phyloP scores from a whole-genome alignment of 2,329 filamentous ascomycete genomes.

The Gaeumannomyces sp. region DNA sequence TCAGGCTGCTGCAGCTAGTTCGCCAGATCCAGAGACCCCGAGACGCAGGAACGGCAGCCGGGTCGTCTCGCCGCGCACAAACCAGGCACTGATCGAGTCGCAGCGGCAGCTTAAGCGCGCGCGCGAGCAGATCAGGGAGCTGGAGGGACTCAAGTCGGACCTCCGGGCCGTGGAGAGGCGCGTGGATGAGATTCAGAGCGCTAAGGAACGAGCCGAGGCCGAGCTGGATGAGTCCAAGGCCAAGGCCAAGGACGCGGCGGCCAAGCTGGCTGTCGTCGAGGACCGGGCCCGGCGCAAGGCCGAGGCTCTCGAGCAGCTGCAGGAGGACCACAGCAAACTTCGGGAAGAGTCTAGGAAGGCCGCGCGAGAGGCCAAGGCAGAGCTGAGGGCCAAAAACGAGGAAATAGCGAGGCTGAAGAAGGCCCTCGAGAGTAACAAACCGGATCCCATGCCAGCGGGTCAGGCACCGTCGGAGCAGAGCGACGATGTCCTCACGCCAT shows the following conservation, averaged over 20 bases:
- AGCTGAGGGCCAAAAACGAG: slow-evolving; percentile 49
- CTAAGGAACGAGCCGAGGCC: slow-evolving; percentile 26
- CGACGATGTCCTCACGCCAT: slow-evolving; percentile 4
- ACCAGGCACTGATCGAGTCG: slow-evolving; percentile 45
- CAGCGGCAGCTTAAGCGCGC: slow-evolving; percentile 49
- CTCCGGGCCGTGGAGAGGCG: slow-evolving; percentile 42
- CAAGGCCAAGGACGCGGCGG: slow-evolving; percentile 24
- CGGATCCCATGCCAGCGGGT: neutral
- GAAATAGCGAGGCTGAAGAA: slow-evolving; percentile 52
- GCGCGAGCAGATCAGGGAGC: slow-evolving; percentile 46
- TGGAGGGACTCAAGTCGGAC: slow-evolving; percentile 43
- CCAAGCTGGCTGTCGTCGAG: slow-evolving; percentile 24
- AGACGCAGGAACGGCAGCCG: slow-evolving; percentile 2
- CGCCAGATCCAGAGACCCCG: neutral
- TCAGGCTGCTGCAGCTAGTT: slow-evolving; percentile 21
- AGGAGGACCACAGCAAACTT: slow-evolving; percentile 41
- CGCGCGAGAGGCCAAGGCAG: slow-evolving; percentile 48
- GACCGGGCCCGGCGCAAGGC: slow-evolving; percentile 34
- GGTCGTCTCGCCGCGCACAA: slow-evolving; percentile 42
- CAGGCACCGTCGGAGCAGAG: slow-evolving; percentile 5
- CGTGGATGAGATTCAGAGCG: slow-evolving; percentile 29
- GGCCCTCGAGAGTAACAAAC: slow-evolving; percentile 16
- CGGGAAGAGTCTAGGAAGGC: slow-evolving; percentile 47
- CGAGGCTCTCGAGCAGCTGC: slow-evolving; percentile 44
- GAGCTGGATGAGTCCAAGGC: slow-evolving; percentile 23